Evolutionary conservation across 768 basidiomycete species (phyloP), one percentile per base, ranked within the genome.

Genomic region (Kwoniella sp.): DNA sequence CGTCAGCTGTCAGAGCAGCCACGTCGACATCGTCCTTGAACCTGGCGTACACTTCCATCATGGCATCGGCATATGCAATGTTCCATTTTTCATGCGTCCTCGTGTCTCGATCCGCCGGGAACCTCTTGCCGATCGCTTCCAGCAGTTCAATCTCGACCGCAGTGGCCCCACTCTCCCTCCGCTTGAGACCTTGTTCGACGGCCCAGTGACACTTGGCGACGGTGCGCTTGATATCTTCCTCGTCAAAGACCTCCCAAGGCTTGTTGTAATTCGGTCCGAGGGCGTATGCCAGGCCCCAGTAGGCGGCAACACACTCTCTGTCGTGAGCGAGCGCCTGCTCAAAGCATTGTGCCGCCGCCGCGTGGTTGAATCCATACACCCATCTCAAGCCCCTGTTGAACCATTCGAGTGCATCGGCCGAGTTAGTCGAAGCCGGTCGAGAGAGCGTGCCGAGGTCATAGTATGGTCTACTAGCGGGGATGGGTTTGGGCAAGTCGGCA

Each of bases 231-330:
- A 69, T 36, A 22, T 69, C 58, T 22, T 60, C 60, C 26, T 58
- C 33, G 44, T 60, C 59, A 51, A 68, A 70, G 0, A 67, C 46
- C 29, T 69, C 69, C 73, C 73, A 77, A 1, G 63, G 33, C 55
- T 73, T 71, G 63, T 74, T 75, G 67, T 77, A 77, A 48, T 77
- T 75, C 3, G 73, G 68, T 33, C 73, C 73, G 1, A 67, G 55
- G 17, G 76, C 58, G 47, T 73, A 74, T 2, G 72, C 71, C 26
- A 72, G 26, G 2, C 69, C 76, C 76, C 76, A 77, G 40, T 68
- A 67, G n/a, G 66, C 71, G 58, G 73, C 69, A 8, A 58, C 62
- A 29, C 68, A 69, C 1, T 51, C 26, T 17, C 49, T 58, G 55
- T 77, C 76, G 46, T 67, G 66, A 8, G 53, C 55, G 19, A 72